Conservation (phyloP, 1,284 basidiomycete species). For the Retiboletus flavoniger region DNA sequence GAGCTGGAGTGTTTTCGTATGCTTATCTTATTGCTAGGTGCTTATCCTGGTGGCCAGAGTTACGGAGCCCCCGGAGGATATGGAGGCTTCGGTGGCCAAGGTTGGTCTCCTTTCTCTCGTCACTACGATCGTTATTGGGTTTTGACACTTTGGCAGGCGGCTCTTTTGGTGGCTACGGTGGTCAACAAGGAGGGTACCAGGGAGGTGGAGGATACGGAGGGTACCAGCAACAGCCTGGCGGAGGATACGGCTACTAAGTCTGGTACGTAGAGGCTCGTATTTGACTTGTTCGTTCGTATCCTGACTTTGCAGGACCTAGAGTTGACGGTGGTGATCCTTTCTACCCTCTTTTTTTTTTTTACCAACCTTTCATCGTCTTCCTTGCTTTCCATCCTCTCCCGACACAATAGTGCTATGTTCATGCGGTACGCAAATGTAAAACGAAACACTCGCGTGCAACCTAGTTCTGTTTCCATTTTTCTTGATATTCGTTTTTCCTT, state of each 20-base stretch:
- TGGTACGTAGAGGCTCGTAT: conserved; percentile 1
- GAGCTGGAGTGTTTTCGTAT: background rate
- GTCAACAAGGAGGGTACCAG: conserved; percentile 29
- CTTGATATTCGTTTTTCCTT: background rate
- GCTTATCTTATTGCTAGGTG: conserved; percentile 13
- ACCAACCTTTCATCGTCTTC: conserved; percentile 6
- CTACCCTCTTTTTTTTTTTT: background rate
- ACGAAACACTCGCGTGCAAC: conserved; percentile 7
- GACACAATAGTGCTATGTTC: conserved; percentile 2
- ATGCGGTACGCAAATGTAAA: conserved; percentile 21
- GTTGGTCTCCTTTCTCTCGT: conserved; percentile 4
- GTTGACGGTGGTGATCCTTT: background rate
- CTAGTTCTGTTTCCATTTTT: background rate
- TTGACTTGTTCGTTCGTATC: background rate
- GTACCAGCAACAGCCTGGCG: conserved; percentile 20
- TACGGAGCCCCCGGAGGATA: conserved; percentile 27
- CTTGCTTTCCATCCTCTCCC: background rate
- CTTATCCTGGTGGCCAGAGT: conserved; percentile 17
- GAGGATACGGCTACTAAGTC: conserved; percentile 26
- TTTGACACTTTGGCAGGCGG: conserved; percentile 11
- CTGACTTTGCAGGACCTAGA: conserved; percentile 2
- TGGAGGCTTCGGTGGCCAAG: conserved; percentile 16
- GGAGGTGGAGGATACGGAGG: conserved; percentile 24
- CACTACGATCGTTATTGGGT: background rate
- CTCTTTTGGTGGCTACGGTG: conserved; percentile 15